These are phyloP conservation scores for Carex sylvatica DNA, from an alignment of 202 grass and related monocot genomes.

Conservation along the genomic window DNA sequence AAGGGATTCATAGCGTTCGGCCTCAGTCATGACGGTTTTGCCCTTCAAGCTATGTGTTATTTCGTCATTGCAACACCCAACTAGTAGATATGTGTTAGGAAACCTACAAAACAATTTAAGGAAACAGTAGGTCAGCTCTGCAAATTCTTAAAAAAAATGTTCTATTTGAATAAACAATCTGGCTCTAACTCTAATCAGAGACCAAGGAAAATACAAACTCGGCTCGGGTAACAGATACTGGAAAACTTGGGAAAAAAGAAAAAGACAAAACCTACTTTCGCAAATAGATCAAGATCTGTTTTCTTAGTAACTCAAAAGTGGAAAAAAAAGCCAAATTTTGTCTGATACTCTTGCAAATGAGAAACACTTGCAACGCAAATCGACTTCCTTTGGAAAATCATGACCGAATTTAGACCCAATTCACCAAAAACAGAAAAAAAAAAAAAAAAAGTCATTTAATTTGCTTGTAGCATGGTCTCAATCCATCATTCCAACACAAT, in stretches of 20 bases:
- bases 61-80: slow-evolving; percentile 91
- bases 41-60: slow-evolving; percentile 82
- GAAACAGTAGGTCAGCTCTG: not conserved
- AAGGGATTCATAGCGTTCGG: slow-evolving; percentile 90
- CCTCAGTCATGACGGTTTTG: slow-evolving; percentile 96
- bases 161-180: not conserved
- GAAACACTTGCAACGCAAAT: not conserved
- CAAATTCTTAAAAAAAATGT: not conserved
- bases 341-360: not conserved
- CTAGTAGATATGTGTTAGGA: slow-evolving; percentile 90
- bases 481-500: not conserved
- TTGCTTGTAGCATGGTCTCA: not conserved
- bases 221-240: not conserved
- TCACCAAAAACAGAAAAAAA: not conserved
- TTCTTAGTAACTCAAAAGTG: not conserved
- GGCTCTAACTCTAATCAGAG: not conserved
- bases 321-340: not conserved
- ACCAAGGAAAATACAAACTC: not conserved
- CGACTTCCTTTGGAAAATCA: not conserved
- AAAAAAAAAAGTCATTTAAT: no score
- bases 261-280: slow-evolving; percentile 1
- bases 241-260: not conserved
- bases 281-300: slow-evolving; percentile 17
- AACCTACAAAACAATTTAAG: slow-evolving; percentile 46
- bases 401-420: not conserved